Evolutionary conservation across 2,329 filamentous ascomycete genomes (phyloP).

Genomic region (Aspergillus tubingensis): DNA sequence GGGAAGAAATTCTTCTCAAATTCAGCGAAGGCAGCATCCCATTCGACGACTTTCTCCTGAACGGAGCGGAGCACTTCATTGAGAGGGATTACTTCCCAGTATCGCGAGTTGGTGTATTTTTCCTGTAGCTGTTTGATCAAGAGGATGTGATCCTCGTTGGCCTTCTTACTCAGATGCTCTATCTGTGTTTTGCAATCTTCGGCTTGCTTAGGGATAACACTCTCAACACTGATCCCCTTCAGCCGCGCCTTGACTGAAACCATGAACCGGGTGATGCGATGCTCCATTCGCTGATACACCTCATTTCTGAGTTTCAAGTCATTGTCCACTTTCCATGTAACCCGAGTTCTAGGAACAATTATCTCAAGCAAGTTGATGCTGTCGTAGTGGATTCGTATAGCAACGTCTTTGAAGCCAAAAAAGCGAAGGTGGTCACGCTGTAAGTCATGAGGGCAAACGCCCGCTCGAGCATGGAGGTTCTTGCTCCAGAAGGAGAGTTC

Average conservation of each 20-base stretch:
- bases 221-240: slow-evolving; percentile 87
- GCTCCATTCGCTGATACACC: slow-evolving; percentile 77
- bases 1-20: slow-evolving; percentile 93
- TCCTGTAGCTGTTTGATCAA: slow-evolving; percentile 79
- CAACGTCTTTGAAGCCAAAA: slow-evolving; percentile 84
- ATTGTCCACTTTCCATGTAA: slow-evolving; percentile 97
- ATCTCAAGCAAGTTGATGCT: slow-evolving; percentile 91
- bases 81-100: slow-evolving; percentile 94
- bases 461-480: slow-evolving; percentile 71
- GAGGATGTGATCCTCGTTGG: slow-evolving; percentile 76
- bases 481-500: slow-evolving; percentile 96
- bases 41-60: slow-evolving; percentile 88
- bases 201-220: slow-evolving; percentile 81
- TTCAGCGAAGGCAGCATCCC: slow-evolving; percentile 86
- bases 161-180: slow-evolving; percentile 73
- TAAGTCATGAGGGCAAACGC: slow-evolving; percentile 85
- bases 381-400: slow-evolving; percentile 88
- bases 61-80: slow-evolving; percentile 87
- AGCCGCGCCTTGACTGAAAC: slow-evolving; percentile 79
- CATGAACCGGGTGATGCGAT: slow-evolving; percentile 84
- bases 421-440: slow-evolving; percentile 90
- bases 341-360: slow-evolving; percentile 81
- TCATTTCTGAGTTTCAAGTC: slow-evolving; percentile 93
- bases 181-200: slow-evolving; percentile 81
- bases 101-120: slow-evolving; percentile 89